These are phyloP conservation scores for Eremothecium coryli DNA, from an alignment of 1,139 yeast species.

Conservation along the genomic window DNA sequence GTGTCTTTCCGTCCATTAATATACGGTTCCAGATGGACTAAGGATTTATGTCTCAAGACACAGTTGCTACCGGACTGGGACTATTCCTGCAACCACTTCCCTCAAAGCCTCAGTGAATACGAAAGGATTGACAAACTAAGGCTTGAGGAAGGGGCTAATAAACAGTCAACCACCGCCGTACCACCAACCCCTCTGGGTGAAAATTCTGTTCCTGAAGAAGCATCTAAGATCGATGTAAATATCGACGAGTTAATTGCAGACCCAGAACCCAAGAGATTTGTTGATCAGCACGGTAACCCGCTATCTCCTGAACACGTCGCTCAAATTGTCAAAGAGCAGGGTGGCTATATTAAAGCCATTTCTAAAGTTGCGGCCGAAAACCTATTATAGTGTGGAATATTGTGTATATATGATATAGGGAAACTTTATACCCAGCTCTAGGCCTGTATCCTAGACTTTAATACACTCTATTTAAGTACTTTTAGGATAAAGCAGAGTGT, in stretches of 20 bases:
- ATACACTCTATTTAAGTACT: too few species aligned
- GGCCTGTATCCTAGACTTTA: too few species aligned
- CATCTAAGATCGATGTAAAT: conserved; percentile 11
- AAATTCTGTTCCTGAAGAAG: conserved; percentile 7
- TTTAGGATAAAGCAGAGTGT: too few species aligned
- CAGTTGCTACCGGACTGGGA: conserved; percentile 69
- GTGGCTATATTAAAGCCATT: conserved; percentile 16
- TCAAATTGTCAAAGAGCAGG: conserved; percentile 17
- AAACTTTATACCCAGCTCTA: too few species aligned
- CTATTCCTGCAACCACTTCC: conserved; percentile 58
- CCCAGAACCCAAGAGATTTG: conserved; percentile 20
- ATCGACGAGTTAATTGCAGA: conserved; percentile 17
- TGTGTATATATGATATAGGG: neutral
- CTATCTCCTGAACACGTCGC: conserved; percentile 20
- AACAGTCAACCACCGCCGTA: conserved; percentile 5
- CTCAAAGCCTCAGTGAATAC: conserved; percentile 23
- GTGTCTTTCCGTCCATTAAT: conserved; percentile 60
- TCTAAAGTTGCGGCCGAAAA: too few species aligned
- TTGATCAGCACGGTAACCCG: conserved; percentile 24
- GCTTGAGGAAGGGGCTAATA: conserved; percentile 1
- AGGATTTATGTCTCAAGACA: conserved; percentile 49
- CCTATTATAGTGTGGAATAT: conserved; percentile 1
- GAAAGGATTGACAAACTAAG: conserved; percentile 11
- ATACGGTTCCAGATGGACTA: conserved; percentile 80
- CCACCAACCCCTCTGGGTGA: conserved; percentile 1